phyloP scores from a whole-genome alignment of 1,284 basidiomycete genomes.

The Megacollybia platyphylla region DNA sequence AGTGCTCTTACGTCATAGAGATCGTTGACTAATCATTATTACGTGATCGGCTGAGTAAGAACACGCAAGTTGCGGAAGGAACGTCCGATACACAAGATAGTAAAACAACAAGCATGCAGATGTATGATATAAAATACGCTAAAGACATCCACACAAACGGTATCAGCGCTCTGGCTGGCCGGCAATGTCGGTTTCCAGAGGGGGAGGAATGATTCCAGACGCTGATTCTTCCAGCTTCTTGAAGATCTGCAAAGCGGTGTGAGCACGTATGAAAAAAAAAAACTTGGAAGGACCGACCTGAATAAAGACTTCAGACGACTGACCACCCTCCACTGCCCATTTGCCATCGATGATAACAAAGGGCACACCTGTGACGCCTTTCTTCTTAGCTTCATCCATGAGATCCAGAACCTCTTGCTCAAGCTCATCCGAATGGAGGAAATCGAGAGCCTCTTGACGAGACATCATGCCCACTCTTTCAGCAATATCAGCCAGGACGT shows the following conservation, averaged over 20 bases:
- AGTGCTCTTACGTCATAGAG: too few relatives aligned
- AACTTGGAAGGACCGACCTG: slow-evolving; percentile 30
- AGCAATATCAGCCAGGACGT: slow-evolving; percentile 51
- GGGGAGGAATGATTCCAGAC: slow-evolving; percentile 7
- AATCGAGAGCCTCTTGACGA: slow-evolving; percentile 43
- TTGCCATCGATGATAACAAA: slow-evolving; percentile 69
- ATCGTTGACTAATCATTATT: background rate
- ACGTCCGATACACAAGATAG: background rate
- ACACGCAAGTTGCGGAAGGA: background rate
- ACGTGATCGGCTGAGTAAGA: background rate
- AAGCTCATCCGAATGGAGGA: slow-evolving; percentile 57
- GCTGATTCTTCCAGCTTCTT: slow-evolving; percentile 18
- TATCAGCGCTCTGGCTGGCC: background rate
- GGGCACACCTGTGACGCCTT: slow-evolving; percentile 71
- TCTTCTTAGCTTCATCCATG: slow-evolving; percentile 50
- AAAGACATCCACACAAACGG: background rate
- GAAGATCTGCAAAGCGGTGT: slow-evolving; percentile 12
- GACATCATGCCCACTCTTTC: slow-evolving; percentile 47
- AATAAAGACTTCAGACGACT: slow-evolving; percentile 57
- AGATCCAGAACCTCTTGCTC: slow-evolving; percentile 57
- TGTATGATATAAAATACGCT: background rate
- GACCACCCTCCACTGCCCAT: slow-evolving; percentile 69
- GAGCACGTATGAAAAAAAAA: background rate
- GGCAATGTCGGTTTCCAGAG: slow-evolving; percentile 2
- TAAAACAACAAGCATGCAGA: background rate